A percentile compares a stretch with the other conserved stretches of the same genome.
Conservation (phyloP, 2,329 filamentous ascomycete genomes). For the Ophiostoma australiae region DNA sequence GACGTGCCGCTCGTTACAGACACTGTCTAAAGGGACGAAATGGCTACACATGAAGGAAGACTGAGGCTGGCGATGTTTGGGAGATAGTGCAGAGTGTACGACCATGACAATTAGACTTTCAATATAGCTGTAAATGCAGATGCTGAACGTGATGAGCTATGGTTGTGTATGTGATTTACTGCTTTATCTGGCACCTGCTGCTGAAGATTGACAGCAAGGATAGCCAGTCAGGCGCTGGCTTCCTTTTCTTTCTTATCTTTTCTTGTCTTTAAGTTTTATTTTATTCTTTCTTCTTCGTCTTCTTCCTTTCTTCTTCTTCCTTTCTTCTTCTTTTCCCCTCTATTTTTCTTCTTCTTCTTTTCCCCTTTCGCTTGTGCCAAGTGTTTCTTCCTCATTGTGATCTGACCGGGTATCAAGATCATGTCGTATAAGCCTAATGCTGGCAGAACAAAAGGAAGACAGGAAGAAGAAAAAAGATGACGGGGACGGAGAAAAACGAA, state of each 20-base stretch:
- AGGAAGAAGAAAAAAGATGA: no score
- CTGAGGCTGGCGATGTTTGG: not conserved
- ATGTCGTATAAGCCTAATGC: not conserved
- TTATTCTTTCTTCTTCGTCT: no score
- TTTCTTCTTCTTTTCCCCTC: no score
- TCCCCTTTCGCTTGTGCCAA: no score
- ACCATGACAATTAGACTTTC: not conserved
- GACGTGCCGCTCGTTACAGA: not conserved
- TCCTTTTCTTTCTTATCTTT: not conserved
- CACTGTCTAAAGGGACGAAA: not conserved
- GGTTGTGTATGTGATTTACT: not conserved
- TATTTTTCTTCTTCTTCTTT: not conserved
- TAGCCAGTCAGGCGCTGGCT: not conserved
- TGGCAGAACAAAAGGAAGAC: not conserved
- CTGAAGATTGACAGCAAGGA: not conserved
- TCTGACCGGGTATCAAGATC: not conserved
- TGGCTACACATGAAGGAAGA: not conserved
- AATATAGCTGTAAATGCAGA: no score
- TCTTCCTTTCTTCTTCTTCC: no score
- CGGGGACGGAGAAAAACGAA: not conserved
- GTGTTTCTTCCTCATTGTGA: not conserved
- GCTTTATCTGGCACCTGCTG: not conserved
- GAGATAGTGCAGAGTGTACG: not conserved
- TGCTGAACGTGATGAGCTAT: not conserved
- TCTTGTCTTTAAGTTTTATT: no score